A percentile compares a stretch with the other conserved stretches of the same genome.
phyloP scores from a whole-genome alignment of 169 alveolate species.

The Cryptosporidium andersoni region DNA sequence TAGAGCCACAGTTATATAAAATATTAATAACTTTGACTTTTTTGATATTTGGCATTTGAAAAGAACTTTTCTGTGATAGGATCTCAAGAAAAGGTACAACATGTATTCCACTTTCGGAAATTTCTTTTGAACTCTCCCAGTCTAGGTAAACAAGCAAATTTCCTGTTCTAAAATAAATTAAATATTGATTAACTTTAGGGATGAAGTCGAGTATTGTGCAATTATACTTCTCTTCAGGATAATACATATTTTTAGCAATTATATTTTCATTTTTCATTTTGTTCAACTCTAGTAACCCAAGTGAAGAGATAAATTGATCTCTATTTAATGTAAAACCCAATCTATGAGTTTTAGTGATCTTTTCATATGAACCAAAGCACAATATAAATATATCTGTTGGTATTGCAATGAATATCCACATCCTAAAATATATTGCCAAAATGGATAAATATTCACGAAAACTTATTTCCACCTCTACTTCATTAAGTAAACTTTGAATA shows the following conservation, averaged over 20 bases:
- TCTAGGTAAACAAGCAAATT: constrained; percentile 34
- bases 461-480: no score
- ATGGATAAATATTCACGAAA: constrained; percentile 9
- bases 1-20: constrained; percentile 30
- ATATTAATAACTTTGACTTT: constrained; percentile 23
- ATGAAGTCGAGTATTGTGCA: background rate
- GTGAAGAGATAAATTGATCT: constrained; percentile 15
- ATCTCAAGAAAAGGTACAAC: no score
- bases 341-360: background rate
- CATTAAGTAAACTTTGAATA: no score
- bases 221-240: background rate
- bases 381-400: constrained; percentile 28
- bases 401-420: constrained; percentile 7
- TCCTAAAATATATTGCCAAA: constrained; percentile 14
- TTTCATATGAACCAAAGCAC: constrained; percentile 2
- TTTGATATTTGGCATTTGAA: constrained; percentile 28
- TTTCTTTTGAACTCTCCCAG: constrained; percentile 41
- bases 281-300: background rate
- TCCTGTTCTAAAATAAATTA: constrained; percentile 47
- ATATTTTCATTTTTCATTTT: no score
- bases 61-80: background rate
- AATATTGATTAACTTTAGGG: constrained; percentile 20
- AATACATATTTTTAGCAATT: no score
- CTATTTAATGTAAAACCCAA: constrained; percentile 10
- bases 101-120: background rate